phyloP scores from a whole-genome alignment of 768 basidiomycete genomes.

The Lepiota subincarnata region DNA sequence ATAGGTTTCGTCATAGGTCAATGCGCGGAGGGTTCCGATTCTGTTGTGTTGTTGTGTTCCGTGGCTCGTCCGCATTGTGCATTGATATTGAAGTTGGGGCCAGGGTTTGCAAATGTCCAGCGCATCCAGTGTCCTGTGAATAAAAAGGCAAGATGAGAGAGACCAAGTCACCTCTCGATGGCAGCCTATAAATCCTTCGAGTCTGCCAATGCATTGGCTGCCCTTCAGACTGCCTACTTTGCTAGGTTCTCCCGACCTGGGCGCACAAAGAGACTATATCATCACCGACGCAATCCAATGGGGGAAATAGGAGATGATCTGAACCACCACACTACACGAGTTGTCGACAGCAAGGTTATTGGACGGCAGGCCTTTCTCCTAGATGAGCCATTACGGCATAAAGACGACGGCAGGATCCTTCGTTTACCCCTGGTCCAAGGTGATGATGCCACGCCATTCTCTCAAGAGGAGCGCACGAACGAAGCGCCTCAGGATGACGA shows the following conservation, averaged over 20 bases:
- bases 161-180: background rate
- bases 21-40: too few relatives aligned
- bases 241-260: background rate
- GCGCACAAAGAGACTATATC: background rate
- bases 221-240: slow-evolving; percentile 11
- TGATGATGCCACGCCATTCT: background rate
- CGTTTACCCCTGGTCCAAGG: slow-evolving; percentile 2
- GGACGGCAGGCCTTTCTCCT: slow-evolving; percentile 11
- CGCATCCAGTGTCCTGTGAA: background rate
- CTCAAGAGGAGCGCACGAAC: background rate
- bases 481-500: background rate
- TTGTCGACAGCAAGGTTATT: slow-evolving; percentile 7
- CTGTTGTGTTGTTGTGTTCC: too few relatives aligned
- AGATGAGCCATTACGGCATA: slow-evolving; percentile 8
- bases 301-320: slow-evolving; percentile 2
- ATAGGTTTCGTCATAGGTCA: too few relatives aligned
- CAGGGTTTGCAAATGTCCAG: background rate
- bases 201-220: slow-evolving; percentile 16
- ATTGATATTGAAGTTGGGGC: background rate
- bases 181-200: slow-evolving; percentile 3
- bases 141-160: background rate
- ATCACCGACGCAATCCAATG: background rate
- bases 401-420: slow-evolving; percentile 1
- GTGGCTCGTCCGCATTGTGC: too few relatives aligned
- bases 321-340: background rate